Base-by-base conservation (phyloP, 768 basidiomycete genomes). In the Termitomyces heimii region DNA sequence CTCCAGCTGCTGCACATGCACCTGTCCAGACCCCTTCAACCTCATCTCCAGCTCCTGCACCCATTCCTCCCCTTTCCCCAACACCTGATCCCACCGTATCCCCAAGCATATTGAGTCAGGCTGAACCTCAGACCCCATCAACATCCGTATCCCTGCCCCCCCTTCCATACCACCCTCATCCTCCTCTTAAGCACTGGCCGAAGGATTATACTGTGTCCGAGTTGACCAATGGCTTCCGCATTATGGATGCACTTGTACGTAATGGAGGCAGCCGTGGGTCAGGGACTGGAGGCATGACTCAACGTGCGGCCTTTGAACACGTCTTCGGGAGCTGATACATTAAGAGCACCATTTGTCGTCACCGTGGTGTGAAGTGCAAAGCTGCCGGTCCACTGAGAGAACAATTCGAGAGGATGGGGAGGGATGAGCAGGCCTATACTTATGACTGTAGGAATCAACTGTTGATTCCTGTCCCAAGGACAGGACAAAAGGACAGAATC, bases 131-230 rank as follows among this genome's bases (percentile, higher is more conserved):
- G 5, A 22, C 22, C 12, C 37, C 52, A 7, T 39, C 45, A 2
- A 48, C 60, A 49, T 62, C 66, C 3, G 53, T 63, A 13, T 53
- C 60, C 51, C 18, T 61, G 12, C 54, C 69, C 0, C 62, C 73
- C 26, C 75, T 78, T 46, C 75, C 83, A 2, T 79, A 81, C 54
- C 81, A 82, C 61, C 77, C 83, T 0, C 83, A 84, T 61, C 82
- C 84, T 2, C 83, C 84, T 2, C 72, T 85, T 29, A 88, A 87
- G 65, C 81, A 84, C 14, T 89, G 87, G 87, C 87, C 87, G 35
- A 87, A 88, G 64, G 87, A 88, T 70, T 87, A 85, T 66, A 83
- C 82, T 9, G 86, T 89, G 22, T 77, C 76, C 50, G 86, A 88
- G 66, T 74, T 88, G 55, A 78, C 84, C 1, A 65, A 68, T 1